A percentile compares a stretch with the other conserved stretches of the same genome.
These are phyloP conservation scores for Candida neerlandica DNA, from an alignment of 1,139 yeast species.

Conservation along the genomic window DNA sequence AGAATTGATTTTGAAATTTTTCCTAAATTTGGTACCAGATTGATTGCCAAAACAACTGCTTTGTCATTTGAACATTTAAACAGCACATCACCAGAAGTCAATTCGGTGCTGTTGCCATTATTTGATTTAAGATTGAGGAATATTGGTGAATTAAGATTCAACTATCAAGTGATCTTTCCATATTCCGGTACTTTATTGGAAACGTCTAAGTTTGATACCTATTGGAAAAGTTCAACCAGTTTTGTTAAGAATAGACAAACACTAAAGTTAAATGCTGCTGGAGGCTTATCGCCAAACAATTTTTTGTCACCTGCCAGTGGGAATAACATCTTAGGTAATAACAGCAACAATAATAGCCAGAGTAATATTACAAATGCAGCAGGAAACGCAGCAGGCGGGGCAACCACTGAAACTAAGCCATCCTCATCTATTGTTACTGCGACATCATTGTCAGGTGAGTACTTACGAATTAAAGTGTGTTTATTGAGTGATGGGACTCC, in stretches of 20 bases:
- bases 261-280: slow-evolving; percentile 39
- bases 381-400: slow-evolving; percentile 18
- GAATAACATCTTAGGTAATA: slow-evolving; percentile 12
- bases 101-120: slow-evolving; percentile 66
- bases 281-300: slow-evolving; percentile 47
- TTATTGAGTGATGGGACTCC: slow-evolving; percentile 84
- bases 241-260: slow-evolving; percentile 36
- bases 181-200: slow-evolving; percentile 83
- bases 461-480: slow-evolving; percentile 70
- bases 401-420: slow-evolving; percentile 19
- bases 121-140: slow-evolving; percentile 80
- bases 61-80: slow-evolving; percentile 54
- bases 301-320: slow-evolving; percentile 35
- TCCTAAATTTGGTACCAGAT: slow-evolving; percentile 91
- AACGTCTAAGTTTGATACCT: slow-evolving; percentile 90
- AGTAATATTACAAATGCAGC: slow-evolving; percentile 3
- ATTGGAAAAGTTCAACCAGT: slow-evolving; percentile 86
- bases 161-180: slow-evolving; percentile 87
- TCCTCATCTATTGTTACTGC: slow-evolving; percentile 81
- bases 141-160: slow-evolving; percentile 78
- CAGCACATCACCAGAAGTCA: slow-evolving; percentile 49
- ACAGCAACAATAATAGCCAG: slow-evolving; percentile 8
- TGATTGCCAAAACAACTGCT: slow-evolving; percentile 87
- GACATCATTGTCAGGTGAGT: slow-evolving; percentile 84
- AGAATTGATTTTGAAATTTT: slow-evolving; percentile 87